Percentiles rank a stretch among this genome's conserved stretches.
These are phyloP conservation scores for Eremomyces bilateralis DNA, from an alignment of 495 filamentous ascomycete genomes.

Conservation along the genomic window DNA sequence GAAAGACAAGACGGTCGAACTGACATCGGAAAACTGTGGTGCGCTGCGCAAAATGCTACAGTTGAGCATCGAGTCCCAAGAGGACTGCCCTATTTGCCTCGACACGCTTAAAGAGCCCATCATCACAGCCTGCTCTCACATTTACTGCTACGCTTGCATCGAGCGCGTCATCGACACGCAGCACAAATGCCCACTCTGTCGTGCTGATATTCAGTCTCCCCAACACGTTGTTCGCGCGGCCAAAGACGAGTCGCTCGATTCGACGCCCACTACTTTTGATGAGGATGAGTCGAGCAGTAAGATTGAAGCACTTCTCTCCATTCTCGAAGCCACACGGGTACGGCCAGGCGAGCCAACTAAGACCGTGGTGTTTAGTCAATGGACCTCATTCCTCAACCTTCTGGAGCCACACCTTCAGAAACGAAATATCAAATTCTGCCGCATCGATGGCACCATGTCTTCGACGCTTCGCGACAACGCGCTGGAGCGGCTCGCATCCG, in stretches of 20 bases:
- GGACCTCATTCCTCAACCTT: constrained; percentile 74
- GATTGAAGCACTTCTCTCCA: constrained; percentile 59
- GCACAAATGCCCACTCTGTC: constrained; percentile 76
- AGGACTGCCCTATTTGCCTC: constrained; percentile 69
- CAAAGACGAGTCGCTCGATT: no score
- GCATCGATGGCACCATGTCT: constrained; percentile 71
- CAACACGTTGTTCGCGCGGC: background rate
- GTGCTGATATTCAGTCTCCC: constrained; percentile 31
- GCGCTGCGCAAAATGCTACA: constrained; percentile 61
- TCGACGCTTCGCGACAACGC: constrained; percentile 44
- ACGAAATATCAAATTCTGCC: constrained; percentile 38
- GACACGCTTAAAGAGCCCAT: constrained; percentile 52
- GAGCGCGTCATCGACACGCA: constrained; percentile 57
- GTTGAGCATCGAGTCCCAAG: constrained; percentile 57
- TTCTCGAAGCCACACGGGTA: constrained; percentile 46
- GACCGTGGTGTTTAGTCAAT: constrained; percentile 80
- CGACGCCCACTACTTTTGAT: constrained; percentile 20
- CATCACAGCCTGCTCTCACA: constrained; percentile 76
- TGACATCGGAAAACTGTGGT: constrained; percentile 50
- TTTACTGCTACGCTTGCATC: constrained; percentile 59
- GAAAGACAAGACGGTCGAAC: constrained; percentile 37
- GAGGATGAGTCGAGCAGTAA: constrained; percentile 60
- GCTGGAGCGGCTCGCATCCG: constrained; percentile 38
- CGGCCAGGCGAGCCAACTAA: constrained; percentile 40
- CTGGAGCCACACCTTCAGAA: constrained; percentile 47